Base-by-base conservation (phyloP, 1,284 basidiomycete genomes). In the Microbotryomycetes sp. region DNA sequence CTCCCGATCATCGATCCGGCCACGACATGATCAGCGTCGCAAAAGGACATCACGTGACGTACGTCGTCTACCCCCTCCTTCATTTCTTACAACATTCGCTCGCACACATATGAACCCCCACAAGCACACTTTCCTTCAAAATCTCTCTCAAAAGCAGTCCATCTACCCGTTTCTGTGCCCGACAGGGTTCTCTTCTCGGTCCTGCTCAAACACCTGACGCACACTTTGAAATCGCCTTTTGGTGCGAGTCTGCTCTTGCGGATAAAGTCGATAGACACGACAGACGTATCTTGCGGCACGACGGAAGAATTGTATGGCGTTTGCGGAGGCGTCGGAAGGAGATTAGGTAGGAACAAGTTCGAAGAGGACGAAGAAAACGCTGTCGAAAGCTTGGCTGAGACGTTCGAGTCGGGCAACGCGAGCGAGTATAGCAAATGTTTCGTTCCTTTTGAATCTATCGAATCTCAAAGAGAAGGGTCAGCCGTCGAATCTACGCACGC, bases 51-150 rank as follows among this genome's bases (percentile, higher is more conserved):
- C n/a, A n/a, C n/a, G n/a, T n/a, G n/a, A n/a, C n/a, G n/a, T n/a
- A n/a, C n/a, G n/a, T n/a, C n/a, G n/a, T n/a, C n/a, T n/a, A n/a
- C n/a, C n/a, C n/a, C n/a, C n/a, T n/a, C n/a, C n/a, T n/a, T n/a
- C n/a, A n/a, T n/a, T n/a, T n/a, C n/a, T n/a, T n/a, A n/a, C n/a
- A n/a, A n/a, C n/a, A n/a, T n/a, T n/a, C 35, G 35, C 52, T 35
- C 49, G 7, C 16, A 24, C 4, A 53, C 30, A 52, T 58, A 64
- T 35, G 31, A 23, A 4, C 62, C 62, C 0, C 62, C 62, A 41
- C 62, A 64, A 2, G 54, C 29, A 18, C 62, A 64, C 53, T 50
- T 29, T 3, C 28, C 59, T 30, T 55, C 46, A 52, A 55, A 64
- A 30, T 26, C 50, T 27, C 41, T 13, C 41, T 57, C 56, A 21